These are phyloP conservation scores for Meripilus lineatus DNA, from an alignment of 1,284 basidiomycete genomes.

Conservation along the genomic window DNA sequence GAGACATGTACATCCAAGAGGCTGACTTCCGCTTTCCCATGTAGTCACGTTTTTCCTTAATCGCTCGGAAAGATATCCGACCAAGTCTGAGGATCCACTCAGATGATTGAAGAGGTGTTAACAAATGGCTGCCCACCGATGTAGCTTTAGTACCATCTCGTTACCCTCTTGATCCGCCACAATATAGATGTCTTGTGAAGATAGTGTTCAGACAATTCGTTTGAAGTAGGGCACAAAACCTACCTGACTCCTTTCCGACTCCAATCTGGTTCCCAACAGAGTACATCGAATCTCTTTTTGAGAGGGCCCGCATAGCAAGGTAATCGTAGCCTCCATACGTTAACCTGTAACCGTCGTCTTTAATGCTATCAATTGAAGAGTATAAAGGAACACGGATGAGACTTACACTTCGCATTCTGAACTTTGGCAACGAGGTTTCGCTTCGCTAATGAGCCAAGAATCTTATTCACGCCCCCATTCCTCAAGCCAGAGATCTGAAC, in stretches of 20 bases:
- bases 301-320: slow-evolving; percentile 90
- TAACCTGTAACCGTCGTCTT: slow-evolving; percentile 95
- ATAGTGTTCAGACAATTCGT: not conserved
- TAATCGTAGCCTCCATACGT: slow-evolving; percentile 99
- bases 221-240: slow-evolving; percentile 3
- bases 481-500: slow-evolving; percentile 89
- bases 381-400: not conserved
- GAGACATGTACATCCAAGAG: slow-evolving; percentile 99
- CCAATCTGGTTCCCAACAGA: slow-evolving; percentile 97
- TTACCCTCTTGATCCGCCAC: slow-evolving; percentile 82
- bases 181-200: slow-evolving; percentile 81
- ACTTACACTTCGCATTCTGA: slow-evolving; percentile 86
- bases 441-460: slow-evolving; percentile 87
- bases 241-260: slow-evolving; percentile 95
- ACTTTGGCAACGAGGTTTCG: slow-evolving; percentile 87
- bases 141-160: slow-evolving; percentile 89
- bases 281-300: slow-evolving; percentile 80
- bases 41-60: slow-evolving; percentile 97
- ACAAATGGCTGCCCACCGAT: slow-evolving; percentile 78
- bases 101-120: too few species aligned
- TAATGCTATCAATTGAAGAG: slow-evolving; percentile 6
- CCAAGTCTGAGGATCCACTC: slow-evolving; percentile 86
- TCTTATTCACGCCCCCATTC: slow-evolving; percentile 91
- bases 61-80: slow-evolving; percentile 92
- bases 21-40: slow-evolving; percentile 93